Evolutionary conservation across 768 basidiomycete genomes (phyloP).

Genomic region (Tricholoma sp.): DNA sequence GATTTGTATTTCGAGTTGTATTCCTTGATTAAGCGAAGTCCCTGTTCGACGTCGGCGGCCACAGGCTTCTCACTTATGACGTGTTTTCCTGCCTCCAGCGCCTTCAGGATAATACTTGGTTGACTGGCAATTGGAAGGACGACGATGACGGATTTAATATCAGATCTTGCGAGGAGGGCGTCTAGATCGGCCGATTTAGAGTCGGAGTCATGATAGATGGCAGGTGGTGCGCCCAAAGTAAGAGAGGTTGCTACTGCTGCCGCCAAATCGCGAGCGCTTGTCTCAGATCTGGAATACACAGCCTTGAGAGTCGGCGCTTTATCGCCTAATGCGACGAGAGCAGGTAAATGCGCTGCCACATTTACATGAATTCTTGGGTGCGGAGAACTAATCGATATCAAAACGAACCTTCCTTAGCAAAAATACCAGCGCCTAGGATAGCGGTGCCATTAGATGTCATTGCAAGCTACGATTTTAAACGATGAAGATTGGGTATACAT

Average conservation of each 20-base stretch:
- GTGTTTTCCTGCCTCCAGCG: conserved; percentile 75
- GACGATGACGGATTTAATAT: conserved; percentile 70
- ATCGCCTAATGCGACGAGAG: conserved; percentile 49
- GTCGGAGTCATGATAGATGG: conserved; percentile 56
- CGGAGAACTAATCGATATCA: background rate
- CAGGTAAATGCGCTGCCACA: conserved; percentile 68
- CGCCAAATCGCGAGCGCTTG: conserved; percentile 51
- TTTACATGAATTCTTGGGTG: conserved; percentile 17
- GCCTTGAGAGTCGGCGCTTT: conserved; percentile 49
- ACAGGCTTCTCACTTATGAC: conserved; percentile 89
- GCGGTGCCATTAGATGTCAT: conserved; percentile 48
- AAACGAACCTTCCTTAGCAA: conserved; percentile 64
- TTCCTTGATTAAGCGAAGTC: conserved; percentile 55
- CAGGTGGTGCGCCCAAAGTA: conserved; percentile 35
- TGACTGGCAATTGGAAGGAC: conserved; percentile 75
- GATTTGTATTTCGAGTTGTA: conserved; percentile 66
- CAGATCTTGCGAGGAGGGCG: conserved; percentile 57
- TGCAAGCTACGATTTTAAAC: conserved; percentile 31
- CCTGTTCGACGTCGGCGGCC: conserved; percentile 61
- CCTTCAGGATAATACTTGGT: conserved; percentile 59
- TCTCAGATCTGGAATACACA: conserved; percentile 75
- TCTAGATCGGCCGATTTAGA: conserved; percentile 44
- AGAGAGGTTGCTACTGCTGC: conserved; percentile 37
- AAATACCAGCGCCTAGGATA: conserved; percentile 77
- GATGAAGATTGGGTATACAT: background rate